Evolutionary conservation across 2,329 filamentous ascomycete species (phyloP), one percentile per base, ranked within the genome.

Genomic region (Colletotrichum sp.): DNA sequence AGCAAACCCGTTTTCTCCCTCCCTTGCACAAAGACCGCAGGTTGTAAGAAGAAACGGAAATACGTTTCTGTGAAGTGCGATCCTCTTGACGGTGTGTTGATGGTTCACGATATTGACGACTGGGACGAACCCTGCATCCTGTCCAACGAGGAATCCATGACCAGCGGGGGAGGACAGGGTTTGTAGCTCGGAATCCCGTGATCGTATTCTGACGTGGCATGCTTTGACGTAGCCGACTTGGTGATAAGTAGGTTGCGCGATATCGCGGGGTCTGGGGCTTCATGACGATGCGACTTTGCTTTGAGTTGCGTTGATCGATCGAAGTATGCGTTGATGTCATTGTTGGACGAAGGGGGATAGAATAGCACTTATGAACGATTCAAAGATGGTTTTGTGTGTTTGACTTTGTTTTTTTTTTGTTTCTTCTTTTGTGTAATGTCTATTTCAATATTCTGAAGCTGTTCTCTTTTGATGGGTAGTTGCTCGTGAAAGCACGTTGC

Each of bases 171-270:
- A 22, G 24, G 24, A 1, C 55, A 26, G 34, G 36, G 34, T 34
- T 10, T 9, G 22, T 22, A 52, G 44, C n/a, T 52, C n/a, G 44
- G n/a, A 3, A 5, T 52, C 66, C 48, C 66, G 32, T 39, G 32
- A 69, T 69, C 22, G 32, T 28, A 1, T 60, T 60, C 66, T 69
- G 66, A 69, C 66, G 66, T 69, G 66, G 66, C 66, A 30, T 16
- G n/a, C 32, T 44, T n/a, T 16, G 8, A 13, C 8, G 48, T 15
- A 18, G 24, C 32, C 22, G 32, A 16, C 8, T 3, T 36, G 6
- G 24, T 7, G 55, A 26, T 59, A 15, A 13, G 24, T 6, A 30
- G 55, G 9, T 26, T 64, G 34, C 62, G 30, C 22, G 62, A 64
- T 32, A 26, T 44, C 34, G 22, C 30, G 34, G 34, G 34, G 34